phyloP scores from a whole-genome alignment of 2,329 filamentous ascomycete species.

The Paramyrothecium sp. region DNA sequence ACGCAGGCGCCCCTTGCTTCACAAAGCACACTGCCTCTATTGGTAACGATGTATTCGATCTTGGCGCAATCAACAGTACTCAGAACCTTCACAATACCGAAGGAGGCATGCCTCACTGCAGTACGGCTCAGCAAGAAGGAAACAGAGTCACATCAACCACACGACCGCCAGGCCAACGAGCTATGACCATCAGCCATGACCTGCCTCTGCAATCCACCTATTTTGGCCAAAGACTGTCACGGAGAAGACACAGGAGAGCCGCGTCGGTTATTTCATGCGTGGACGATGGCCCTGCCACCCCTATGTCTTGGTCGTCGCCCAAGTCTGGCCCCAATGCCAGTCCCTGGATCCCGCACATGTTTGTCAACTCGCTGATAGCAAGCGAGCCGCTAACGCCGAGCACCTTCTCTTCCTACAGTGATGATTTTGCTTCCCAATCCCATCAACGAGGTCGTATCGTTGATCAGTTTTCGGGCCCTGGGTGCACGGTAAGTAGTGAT shows the following conservation, averaged over 20 bases:
- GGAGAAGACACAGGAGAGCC: neutral
- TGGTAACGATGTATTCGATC: too few relatives aligned
- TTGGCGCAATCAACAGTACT: too few relatives aligned
- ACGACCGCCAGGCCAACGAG: neutral
- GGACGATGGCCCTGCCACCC: neutral
- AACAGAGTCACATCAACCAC: too few relatives aligned
- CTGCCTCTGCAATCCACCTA: neutral
- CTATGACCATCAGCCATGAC: neutral
- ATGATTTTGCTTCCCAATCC: constrained; percentile 1
- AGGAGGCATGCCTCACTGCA: too few relatives aligned
- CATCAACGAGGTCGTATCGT: neutral
- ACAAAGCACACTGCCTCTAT: too few relatives aligned
- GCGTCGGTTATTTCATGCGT: neutral
- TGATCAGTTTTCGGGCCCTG: constrained; percentile 6
- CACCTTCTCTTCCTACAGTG: constrained; percentile 1
- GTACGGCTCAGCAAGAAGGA: too few relatives aligned
- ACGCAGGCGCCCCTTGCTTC: too few relatives aligned
- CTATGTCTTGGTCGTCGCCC: neutral
- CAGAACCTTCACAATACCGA: too few relatives aligned
- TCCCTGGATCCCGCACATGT: neutral
- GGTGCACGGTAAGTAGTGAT: constrained; percentile 3
- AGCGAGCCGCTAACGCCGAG: neutral
- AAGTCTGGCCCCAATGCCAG: neutral
- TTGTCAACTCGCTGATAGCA: neutral
- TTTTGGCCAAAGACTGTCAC: neutral